Conservation (phyloP, 2,329 filamentous ascomycete species). For the Xylariaceae sp. region DNA sequence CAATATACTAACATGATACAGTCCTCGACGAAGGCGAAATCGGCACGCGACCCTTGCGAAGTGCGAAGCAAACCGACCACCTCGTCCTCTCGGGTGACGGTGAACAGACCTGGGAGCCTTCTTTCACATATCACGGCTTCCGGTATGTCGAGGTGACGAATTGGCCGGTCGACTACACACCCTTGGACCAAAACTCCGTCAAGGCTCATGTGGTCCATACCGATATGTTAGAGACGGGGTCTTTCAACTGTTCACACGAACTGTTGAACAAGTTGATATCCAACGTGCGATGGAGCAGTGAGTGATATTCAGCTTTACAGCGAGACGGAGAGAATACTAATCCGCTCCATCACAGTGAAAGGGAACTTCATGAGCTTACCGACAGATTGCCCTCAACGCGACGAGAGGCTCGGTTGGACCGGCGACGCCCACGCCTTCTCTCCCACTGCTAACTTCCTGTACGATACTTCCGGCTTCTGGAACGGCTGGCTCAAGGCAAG, state of each 20-base stretch:
- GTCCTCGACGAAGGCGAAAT: conserved; percentile 44
- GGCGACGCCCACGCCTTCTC: conserved; percentile 43
- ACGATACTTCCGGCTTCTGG: conserved; percentile 47
- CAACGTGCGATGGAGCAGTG: conserved; percentile 50
- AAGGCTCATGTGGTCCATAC: conserved; percentile 44
- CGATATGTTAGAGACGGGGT: conserved; percentile 46
- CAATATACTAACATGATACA: conserved; percentile 18
- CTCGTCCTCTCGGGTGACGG: conserved; percentile 36
- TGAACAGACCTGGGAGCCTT: conserved; percentile 47
- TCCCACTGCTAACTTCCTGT: conserved; percentile 49
- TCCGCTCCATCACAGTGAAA: conserved; percentile 30
- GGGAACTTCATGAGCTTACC: conserved; percentile 56
- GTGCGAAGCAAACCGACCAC: conserved; percentile 19
- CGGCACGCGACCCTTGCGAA: conserved; percentile 22
- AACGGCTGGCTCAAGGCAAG: conserved; percentile 39
- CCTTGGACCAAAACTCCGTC: conserved; percentile 21
- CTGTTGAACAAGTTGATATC: conserved; percentile 50
- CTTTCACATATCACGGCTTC: conserved; percentile 49
- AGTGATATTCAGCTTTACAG: conserved; percentile 4
- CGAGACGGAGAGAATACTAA: not conserved
- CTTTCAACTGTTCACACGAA: conserved; percentile 47
- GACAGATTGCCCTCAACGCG: conserved; percentile 45
- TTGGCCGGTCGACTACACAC: conserved; percentile 28
- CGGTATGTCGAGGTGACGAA: conserved; percentile 41
- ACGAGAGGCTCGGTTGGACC: conserved; percentile 48